phyloP scores from a whole-genome alignment of 2,329 filamentous ascomycete species.

The Rhinocladiella similis region DNA sequence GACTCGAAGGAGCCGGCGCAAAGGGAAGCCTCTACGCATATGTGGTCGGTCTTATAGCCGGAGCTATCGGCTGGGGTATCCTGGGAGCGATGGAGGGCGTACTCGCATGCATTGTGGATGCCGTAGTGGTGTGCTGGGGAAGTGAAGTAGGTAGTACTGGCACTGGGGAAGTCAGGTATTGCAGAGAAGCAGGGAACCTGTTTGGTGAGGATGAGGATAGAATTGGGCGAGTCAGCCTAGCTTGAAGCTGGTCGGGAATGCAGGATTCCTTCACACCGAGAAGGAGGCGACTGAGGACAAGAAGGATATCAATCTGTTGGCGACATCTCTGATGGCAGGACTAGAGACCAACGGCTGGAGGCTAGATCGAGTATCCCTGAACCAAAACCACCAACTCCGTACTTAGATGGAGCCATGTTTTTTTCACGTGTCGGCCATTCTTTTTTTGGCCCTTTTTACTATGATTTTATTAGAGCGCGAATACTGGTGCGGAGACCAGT shows the following conservation, averaged over 20 bases:
- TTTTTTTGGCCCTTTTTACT: background rate
- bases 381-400: background rate
- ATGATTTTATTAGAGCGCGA: no score
- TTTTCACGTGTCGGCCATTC: background rate
- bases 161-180: constrained; percentile 71
- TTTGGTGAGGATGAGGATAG: constrained; percentile 63
- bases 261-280: background rate
- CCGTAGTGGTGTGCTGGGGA: constrained; percentile 88
- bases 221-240: constrained; percentile 22
- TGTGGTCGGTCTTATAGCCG: constrained; percentile 86
- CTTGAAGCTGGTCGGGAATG: constrained; percentile 11
- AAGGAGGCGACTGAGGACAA: background rate
- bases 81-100: constrained; percentile 89
- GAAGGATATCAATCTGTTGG: background rate
- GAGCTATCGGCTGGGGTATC: constrained; percentile 92
- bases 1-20: constrained; percentile 57
- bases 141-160: constrained; percentile 74
- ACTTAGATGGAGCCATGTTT: background rate
- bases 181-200: constrained; percentile 83
- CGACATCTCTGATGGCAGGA: background rate
- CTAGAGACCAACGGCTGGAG: background rate
- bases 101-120: constrained; percentile 82
- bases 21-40: constrained; percentile 91
- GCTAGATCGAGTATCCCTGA: background rate
- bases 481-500: background rate